Base-by-base conservation (phyloP, 768 basidiomycete species). In the Guyanaporus albipodus region DNA sequence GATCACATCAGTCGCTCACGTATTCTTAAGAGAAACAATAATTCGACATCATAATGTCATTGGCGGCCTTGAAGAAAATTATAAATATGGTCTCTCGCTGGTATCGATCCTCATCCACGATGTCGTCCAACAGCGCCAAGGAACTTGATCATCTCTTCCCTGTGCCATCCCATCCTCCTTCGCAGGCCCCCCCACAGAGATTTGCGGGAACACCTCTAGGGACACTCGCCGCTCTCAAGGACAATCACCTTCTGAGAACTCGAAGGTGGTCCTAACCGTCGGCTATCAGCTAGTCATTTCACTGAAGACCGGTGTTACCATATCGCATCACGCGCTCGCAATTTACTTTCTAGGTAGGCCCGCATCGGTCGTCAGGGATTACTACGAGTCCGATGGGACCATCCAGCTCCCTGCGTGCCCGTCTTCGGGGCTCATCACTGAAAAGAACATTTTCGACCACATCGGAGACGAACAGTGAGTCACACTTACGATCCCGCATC, bases 291-390 rank as follows among this genome's bases (percentile, higher is more conserved):
- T n/a, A n/a, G n/a, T n/a, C n/a, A n/a, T n/a, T n/a, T n/a, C n/a
- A n/a, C n/a, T n/a, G n/a, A n/a, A n/a, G n/a, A n/a, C n/a, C n/a
- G n/a, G n/a, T n/a, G n/a, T n/a, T n/a, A n/a, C n/a, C n/a, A n/a
- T n/a, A n/a, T 46, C 66, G 4, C 66, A 67, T 39, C 67, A 58
- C 11, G 57, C 53, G 3, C 53, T 67, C 2, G 66, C 62, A 3
- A 40, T 64, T 17, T 67, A 62, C 45, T 55, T 56, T 6, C 27
- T 59, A 32, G 66, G 66, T 1, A 58, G 58, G 26, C 38, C 56
- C 6, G 67, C 45, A 2, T 11, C 54, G 1, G 36, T 58, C 24
- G 55, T 67, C 36, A 56, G 50, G 34, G 47, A 58, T 2, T 65
- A 61, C 34, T 68, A 68, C 32, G 17, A 58, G 7, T 45, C 34